Conservation (phyloP, 768 basidiomycete species). For the Paxillus ammoniavirescens region DNA sequence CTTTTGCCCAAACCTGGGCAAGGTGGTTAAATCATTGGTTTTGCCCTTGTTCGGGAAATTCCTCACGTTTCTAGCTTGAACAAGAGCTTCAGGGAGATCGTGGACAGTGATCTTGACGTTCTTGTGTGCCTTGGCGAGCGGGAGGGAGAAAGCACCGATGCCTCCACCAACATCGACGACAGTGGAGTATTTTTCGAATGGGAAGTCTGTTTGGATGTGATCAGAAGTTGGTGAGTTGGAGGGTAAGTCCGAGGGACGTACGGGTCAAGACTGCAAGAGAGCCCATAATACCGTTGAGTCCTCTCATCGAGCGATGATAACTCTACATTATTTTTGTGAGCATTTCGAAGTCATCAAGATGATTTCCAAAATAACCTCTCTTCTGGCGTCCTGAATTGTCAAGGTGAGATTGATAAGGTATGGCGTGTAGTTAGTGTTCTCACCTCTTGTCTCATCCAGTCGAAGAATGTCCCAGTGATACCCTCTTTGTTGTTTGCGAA, state of each 20-base stretch:
- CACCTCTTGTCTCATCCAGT: slow-evolving; percentile 24
- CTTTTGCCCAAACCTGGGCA: slow-evolving; percentile 21
- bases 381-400: slow-evolving; percentile 11
- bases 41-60: background rate
- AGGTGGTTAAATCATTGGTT: background rate
- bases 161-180: slow-evolving; percentile 37
- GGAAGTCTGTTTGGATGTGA: slow-evolving; percentile 22
- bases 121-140: slow-evolving; percentile 26
- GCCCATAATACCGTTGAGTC: slow-evolving; percentile 22
- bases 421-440: background rate
- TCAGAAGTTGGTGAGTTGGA: background rate
- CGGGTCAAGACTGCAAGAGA: slow-evolving; percentile 23
- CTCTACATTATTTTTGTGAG: slow-evolving; percentile 6
- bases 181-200: slow-evolving; percentile 28
- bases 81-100: slow-evolving; percentile 27
- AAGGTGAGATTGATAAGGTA: background rate
- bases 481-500: slow-evolving; percentile 16
- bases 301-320: slow-evolving; percentile 26
- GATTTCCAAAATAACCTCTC: slow-evolving; percentile 14
- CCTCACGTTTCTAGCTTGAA: slow-evolving; percentile 17
- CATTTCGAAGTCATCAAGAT: background rate
- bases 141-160: slow-evolving; percentile 30
- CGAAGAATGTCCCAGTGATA: slow-evolving; percentile 22
- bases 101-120: slow-evolving; percentile 32
- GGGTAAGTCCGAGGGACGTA: background rate